Conservation (phyloP, 2,329 filamentous ascomycete genomes). For the Pseudocercospora vitis region DNA sequence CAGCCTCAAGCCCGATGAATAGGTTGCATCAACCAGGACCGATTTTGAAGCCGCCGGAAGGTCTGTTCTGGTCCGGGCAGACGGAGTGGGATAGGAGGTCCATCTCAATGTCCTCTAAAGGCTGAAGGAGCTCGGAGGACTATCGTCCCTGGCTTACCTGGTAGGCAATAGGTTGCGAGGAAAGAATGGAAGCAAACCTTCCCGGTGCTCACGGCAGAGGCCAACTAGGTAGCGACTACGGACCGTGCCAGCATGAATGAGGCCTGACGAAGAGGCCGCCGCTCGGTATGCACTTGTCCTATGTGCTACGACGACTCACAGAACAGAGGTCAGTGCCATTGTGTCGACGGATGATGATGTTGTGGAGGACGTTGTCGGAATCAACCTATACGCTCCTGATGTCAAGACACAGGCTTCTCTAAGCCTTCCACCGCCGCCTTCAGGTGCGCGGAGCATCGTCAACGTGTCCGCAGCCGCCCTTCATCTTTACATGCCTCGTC, state of each 20-base stretch:
- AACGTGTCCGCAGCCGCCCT: conserved; percentile 40
- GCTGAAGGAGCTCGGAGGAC: conserved; percentile 26
- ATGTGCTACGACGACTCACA: conserved; percentile 40
- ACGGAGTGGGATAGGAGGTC: conserved; percentile 28
- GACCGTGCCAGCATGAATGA: conserved; percentile 33
- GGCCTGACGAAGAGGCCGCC: conserved; percentile 34
- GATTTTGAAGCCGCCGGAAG: conserved; percentile 30
- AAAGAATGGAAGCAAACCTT: conserved; percentile 39
- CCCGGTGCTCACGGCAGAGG: conserved; percentile 36
- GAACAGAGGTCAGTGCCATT: conserved; percentile 33
- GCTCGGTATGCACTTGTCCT: conserved; percentile 46
- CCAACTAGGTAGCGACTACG: conserved; percentile 35
- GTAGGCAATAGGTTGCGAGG: conserved; percentile 41
- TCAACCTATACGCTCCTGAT: conserved; percentile 41
- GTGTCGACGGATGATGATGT: conserved; percentile 35
- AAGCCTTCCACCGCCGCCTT: conserved; percentile 31
- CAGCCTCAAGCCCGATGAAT: conserved; percentile 26
- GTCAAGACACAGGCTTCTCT: conserved; percentile 41
- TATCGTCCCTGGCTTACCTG: conserved; percentile 31
- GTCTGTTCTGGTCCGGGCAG: conserved; percentile 31
- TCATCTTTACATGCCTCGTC: conserved; percentile 32
- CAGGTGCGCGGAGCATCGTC: conserved; percentile 33
- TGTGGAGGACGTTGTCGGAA: conserved; percentile 30
- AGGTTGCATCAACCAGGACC: conserved; percentile 23
- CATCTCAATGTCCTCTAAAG: conserved; percentile 29